These are phyloP conservation scores for Zasmidium cellare DNA, from an alignment of 2,329 filamentous ascomycete genomes.

Conservation along the genomic window DNA sequence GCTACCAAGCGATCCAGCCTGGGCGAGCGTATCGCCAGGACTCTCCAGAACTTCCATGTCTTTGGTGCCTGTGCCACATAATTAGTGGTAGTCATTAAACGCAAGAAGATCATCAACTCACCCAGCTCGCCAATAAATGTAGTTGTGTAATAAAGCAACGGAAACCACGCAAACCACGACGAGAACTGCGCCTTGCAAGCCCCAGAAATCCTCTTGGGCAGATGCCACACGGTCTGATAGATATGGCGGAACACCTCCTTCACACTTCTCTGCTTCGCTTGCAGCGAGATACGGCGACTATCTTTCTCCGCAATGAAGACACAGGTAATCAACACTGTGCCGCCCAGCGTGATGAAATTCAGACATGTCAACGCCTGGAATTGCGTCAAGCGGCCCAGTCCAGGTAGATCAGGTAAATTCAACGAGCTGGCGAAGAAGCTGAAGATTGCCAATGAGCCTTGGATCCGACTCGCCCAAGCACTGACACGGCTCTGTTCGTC, in stretches of 20 bases:
- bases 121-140: conserved; percentile 25
- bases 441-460: conserved; percentile 19
- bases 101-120: too few species aligned
- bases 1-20: conserved; percentile 19
- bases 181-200: conserved; percentile 19
- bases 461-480: conserved; percentile 16
- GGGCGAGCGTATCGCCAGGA: conserved; percentile 16
- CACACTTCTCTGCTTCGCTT: conserved; percentile 6
- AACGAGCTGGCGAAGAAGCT: conserved; percentile 20
- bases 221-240: conserved; percentile 10
- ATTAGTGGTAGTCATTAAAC: too few species aligned
- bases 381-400: conserved; percentile 15
- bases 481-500: conserved; percentile 16
- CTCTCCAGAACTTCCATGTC: not conserved
- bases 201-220: conserved; percentile 15
- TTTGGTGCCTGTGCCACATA: too few species aligned
- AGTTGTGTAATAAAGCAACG: conserved; percentile 23
- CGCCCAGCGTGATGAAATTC: conserved; percentile 21
- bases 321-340: conserved; percentile 18
- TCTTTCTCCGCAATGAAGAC: conserved; percentile 18
- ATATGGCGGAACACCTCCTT: conserved; percentile 13
- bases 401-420: conserved; percentile 12
- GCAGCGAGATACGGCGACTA: conserved; percentile 5
- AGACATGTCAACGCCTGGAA: conserved; percentile 18
- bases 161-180: conserved; percentile 24